These are phyloP conservation scores for Eutypa lata DNA, from an alignment of 2,329 filamentous ascomycete species.

Conservation along the genomic window DNA sequence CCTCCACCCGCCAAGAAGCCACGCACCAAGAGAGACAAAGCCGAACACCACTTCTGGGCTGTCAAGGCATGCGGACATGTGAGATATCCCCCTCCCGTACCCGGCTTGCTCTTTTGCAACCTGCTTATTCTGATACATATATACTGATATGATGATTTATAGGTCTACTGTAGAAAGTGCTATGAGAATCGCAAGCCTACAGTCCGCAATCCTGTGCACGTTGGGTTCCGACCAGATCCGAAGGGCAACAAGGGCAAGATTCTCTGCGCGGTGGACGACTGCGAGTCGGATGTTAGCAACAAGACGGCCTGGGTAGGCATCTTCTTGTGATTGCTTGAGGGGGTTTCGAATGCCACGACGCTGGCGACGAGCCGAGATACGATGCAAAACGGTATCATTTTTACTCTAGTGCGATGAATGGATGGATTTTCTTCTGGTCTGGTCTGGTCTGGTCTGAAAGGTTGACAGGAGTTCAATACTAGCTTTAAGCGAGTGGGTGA, in stretches of 20 bases:
- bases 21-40: constrained; percentile 47
- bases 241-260: constrained; percentile 33
- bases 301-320: constrained; percentile 56
- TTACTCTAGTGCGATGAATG: too few relatives aligned
- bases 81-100: constrained; percentile 26
- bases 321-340: neutral
- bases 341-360: neutral
- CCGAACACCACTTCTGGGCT: constrained; percentile 88
- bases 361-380: too few relatives aligned
- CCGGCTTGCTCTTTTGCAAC: constrained; percentile 5
- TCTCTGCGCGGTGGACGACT: constrained; percentile 56
- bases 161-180: constrained; percentile 64
- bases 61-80: constrained; percentile 91
- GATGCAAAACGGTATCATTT: too few relatives aligned
- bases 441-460: too few relatives aligned
- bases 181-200: constrained; percentile 52
- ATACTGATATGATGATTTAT: constrained; percentile 19
- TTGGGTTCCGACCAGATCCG: constrained; percentile 36
- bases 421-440: too few relatives aligned
- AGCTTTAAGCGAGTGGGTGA: too few relatives aligned
- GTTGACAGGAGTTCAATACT: too few relatives aligned
- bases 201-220: constrained; percentile 26
- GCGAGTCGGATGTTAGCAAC: constrained; percentile 47
- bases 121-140: neutral
- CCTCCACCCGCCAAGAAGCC: constrained; percentile 34